Base-by-base conservation (phyloP, 306 rosid genomes). In the Purshia tridentata region DNA sequence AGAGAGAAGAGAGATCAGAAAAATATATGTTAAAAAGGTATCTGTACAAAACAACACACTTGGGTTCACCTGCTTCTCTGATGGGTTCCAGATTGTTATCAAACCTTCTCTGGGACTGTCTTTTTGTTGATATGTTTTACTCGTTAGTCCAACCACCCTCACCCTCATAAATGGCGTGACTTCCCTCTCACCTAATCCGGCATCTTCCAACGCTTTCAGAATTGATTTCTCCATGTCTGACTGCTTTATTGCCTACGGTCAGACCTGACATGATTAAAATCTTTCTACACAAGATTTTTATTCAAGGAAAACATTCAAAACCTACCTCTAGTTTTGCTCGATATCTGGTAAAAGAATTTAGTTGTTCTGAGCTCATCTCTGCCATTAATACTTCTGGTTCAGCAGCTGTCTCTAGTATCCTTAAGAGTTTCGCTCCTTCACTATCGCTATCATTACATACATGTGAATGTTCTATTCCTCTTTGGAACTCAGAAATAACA, bases 301-400 rank as follows among this genome's bases (percentile, higher is more conserved):
- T 7, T 59, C 39, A 73, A 76, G 70, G 41, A 64, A 76, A 46
- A 74, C 51, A 79, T 44, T 74, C 37, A 42, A 74, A 73, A 66
- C 86, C 70, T 49, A 93, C 98, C 88, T 91, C 84, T 54, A 91
- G 65, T 77, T 89, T 93, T 63, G 88, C 82, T 83, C 86, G 87
- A 78, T 86, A 93, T 61, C 84, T 86, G 45, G 88, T 58, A 76
- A 91, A 93, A 74, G 92, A 85, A 78, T 52, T 85, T 41, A 93
- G 84, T 72, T 93, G 97, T 61, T 88, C 96, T 42, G 88, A 82
- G 78, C 92, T 91, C 98, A 93, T 91, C 83, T 85, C 97, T 52
- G 96, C 97, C 98, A 93, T 89, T 68, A 91, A 75, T 78, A 86
- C 81, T 84, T 91, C 98, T 29, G 98, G 98, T 72, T 93, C 94